Conservation (phyloP, 208 protist species). For the Leishmania aethiopica region DNA sequence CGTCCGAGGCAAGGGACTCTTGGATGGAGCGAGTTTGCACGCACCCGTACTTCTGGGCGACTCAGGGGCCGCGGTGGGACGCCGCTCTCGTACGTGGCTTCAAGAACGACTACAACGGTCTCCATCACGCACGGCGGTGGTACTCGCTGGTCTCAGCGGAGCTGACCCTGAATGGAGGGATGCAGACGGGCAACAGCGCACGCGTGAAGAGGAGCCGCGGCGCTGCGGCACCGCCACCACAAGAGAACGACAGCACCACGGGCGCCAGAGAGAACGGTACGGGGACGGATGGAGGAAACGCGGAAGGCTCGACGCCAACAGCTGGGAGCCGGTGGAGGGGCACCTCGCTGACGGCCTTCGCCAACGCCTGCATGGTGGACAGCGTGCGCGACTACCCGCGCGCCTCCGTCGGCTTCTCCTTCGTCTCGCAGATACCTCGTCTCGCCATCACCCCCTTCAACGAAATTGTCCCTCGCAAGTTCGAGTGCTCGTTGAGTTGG, state of each 20-base stretch:
- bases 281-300: not conserved
- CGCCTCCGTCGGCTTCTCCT: slow-evolving; percentile 65
- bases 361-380: slow-evolving; percentile 64
- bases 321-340: not conserved
- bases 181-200: slow-evolving; percentile 1
- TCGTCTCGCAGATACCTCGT: slow-evolving; percentile 42
- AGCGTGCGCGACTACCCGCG: slow-evolving; percentile 39
- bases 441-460: slow-evolving; percentile 53
- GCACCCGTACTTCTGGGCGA: slow-evolving; percentile 72
- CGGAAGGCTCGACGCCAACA: not conserved
- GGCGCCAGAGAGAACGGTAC: not conserved
- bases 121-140: slow-evolving; percentile 61
- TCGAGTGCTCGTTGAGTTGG: slow-evolving; percentile 76
- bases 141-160: slow-evolving; percentile 57
- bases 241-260: not conserved
- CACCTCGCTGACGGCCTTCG: slow-evolving; percentile 39
- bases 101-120: slow-evolving; percentile 43
- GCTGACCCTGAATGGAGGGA: slow-evolving; percentile 23
- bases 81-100: slow-evolving; percentile 59
- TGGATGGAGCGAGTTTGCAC: not conserved
- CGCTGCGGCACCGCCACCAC: not conserved
- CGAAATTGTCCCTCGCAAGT: slow-evolving; percentile 38
- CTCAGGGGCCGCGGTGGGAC: slow-evolving; percentile 63
- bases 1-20: not conserved
- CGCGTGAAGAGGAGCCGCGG: not conserved